phyloP scores from a whole-genome alignment of 192 early-diverging fungal genomes.

The Coemansia pectinata region DNA sequence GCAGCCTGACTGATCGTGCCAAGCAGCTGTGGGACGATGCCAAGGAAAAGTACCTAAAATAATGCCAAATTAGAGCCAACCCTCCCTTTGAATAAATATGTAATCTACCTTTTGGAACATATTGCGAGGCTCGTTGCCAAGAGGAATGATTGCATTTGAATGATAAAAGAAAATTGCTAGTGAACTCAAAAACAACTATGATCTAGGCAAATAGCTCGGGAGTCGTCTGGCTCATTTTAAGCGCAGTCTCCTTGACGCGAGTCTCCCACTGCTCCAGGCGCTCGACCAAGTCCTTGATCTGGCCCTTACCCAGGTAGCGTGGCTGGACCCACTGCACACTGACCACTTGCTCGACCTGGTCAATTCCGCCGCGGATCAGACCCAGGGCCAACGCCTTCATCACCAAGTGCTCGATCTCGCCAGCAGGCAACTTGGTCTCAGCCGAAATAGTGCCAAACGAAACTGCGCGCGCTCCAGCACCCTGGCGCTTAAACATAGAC shows the following conservation, averaged over 20 bases:
- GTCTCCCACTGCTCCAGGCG: slow-evolving; percentile 83
- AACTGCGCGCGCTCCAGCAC: slow-evolving; percentile 67
- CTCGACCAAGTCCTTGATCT: slow-evolving; percentile 83
- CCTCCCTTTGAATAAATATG: background rate
- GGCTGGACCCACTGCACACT: slow-evolving; percentile 97
- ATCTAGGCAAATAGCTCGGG: slow-evolving; percentile 47
- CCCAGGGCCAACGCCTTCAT: slow-evolving; percentile 97
- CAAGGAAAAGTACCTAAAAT: slow-evolving; percentile 36
- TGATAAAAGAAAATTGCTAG: background rate
- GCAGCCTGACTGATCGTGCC: slow-evolving; percentile 64
- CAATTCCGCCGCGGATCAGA: slow-evolving; percentile 90
- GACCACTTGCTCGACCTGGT: slow-evolving; percentile 90
- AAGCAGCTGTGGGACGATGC: slow-evolving; percentile 60
- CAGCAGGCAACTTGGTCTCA: slow-evolving; percentile 63
- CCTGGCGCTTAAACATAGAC: slow-evolving; percentile 80
- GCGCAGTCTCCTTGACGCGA: slow-evolving; percentile 64
- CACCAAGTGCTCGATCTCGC: slow-evolving; percentile 90
- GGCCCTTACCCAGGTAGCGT: slow-evolving; percentile 86
- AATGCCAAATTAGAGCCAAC: background rate
- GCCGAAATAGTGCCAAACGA: slow-evolving; percentile 79
- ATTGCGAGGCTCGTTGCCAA: background rate
- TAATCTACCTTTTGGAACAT: slow-evolving; percentile 5
- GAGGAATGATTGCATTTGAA: background rate
- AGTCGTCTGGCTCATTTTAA: slow-evolving; percentile 43
- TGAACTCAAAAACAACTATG: background rate